phyloP scores from a whole-genome alignment of 768 basidiomycete species.

The Suillus luteus region DNA sequence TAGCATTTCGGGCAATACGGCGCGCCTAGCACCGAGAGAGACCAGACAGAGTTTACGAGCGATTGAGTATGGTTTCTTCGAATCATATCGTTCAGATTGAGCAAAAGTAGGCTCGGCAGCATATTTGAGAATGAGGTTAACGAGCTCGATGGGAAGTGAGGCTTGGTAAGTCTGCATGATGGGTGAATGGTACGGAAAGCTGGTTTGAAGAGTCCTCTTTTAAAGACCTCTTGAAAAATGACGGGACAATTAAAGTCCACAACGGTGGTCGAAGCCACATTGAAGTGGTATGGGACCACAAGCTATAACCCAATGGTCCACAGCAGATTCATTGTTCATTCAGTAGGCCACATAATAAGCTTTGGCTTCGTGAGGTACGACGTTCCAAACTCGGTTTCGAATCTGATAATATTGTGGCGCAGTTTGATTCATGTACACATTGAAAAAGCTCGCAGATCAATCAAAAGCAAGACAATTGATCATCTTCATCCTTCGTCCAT shows the following conservation, averaged over 20 bases:
- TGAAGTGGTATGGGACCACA: constrained; percentile 9
- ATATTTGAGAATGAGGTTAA: constrained; percentile 10
- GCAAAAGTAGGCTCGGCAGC: constrained; percentile 34
- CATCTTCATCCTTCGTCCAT: constrained; percentile 55
- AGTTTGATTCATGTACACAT: neutral
- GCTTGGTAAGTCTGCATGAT: constrained; percentile 8
- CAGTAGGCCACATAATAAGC: neutral
- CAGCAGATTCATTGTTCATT: neutral
- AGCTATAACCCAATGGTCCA: neutral
- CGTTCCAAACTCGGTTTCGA: neutral
- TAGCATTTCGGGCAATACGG: constrained; percentile 40
- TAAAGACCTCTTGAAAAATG: neutral
- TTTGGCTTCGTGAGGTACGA: neutral
- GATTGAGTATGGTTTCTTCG: constrained; percentile 20
- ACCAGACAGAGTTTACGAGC: constrained; percentile 38
- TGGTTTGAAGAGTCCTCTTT: neutral
- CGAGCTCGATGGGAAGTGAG: constrained; percentile 38
- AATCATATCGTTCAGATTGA: constrained; percentile 20
- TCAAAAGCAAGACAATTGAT: constrained; percentile 18
- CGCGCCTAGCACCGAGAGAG: constrained; percentile 33
- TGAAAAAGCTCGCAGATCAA: too few species aligned
- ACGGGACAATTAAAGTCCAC: neutral
- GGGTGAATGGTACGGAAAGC: neutral
- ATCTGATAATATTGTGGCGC: neutral
- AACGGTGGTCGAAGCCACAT: neutral